Evolutionary conservation across 2,329 filamentous ascomycete genomes (phyloP), one percentile per base, ranked within the genome.

Genomic region (Epichloe gansuensis): DNA sequence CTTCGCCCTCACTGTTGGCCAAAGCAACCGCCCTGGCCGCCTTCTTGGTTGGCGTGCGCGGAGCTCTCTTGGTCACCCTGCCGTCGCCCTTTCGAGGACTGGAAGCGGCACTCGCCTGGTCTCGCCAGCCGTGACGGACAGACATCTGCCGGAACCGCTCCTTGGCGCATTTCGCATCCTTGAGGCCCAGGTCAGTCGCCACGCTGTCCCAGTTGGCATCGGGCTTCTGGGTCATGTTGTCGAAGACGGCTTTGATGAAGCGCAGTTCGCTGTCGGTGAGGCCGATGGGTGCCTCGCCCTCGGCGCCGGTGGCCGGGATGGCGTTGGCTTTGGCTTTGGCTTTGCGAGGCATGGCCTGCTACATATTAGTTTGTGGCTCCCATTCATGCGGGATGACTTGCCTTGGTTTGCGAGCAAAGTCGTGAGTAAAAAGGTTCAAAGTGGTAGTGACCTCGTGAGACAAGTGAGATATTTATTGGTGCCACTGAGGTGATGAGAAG

Each of bases 101-200:
- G 1, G 51, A 23, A 12, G 25, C 28, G 8, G 50, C 28, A 11
- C 52, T 15, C 12, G 50, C 55, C 46, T 56, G 59, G 5, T 61
- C 62, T 41, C 66, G 64, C 71, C 71, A 73, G 51, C 63, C 65
- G 53, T 72, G 70, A 21, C 67, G 67, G 53, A 67, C 61, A 13
- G 66, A 66, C 60, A 73, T 68, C 51, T 69, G 63, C 7, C 68
- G 66, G 60, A 71, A 72, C 35, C 68, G 68, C 54, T 72, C 66
- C 50, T 68, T 69, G 54, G 70, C 70, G 53, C 69, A 72, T 48
- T 69, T 71, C 49, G 62, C 67, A 48, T 71, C 66, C 54, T 72
- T 72, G 51, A 73, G 65, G 3, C 63, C 63, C 13, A 70, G 56
- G 12, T 61, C 57, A 2, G 43, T 8, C 4, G 71, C 72, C 42